phyloP scores from a whole-genome alignment of 1,139 yeast genomes.

The Saccharomyces pastorianus region DNA sequence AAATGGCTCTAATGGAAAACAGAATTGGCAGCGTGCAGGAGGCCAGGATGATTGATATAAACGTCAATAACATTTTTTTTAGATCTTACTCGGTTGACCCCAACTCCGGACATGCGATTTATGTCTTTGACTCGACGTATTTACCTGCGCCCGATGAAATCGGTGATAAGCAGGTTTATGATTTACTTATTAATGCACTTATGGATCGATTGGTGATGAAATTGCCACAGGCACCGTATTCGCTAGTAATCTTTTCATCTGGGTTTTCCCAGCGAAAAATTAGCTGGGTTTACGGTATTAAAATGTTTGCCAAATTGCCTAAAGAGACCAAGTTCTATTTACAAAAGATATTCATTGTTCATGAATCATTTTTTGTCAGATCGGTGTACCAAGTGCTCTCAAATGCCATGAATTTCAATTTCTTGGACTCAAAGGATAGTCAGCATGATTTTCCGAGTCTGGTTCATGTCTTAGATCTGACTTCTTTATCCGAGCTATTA shows the following conservation, averaged over 20 bases:
- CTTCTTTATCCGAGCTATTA: slow-evolving; percentile 53
- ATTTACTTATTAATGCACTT: slow-evolving; percentile 36
- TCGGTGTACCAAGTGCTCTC: slow-evolving; percentile 68
- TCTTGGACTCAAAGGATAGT: slow-evolving; percentile 19
- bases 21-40: background rate
- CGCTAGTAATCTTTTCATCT: slow-evolving; percentile 66
- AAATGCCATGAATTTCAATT: slow-evolving; percentile 47
- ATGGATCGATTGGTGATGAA: slow-evolving; percentile 32
- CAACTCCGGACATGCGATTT: slow-evolving; percentile 53
- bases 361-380: slow-evolving; percentile 84
- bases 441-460: slow-evolving; percentile 10
- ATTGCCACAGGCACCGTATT: slow-evolving; percentile 53
- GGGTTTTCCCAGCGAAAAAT: slow-evolving; percentile 55
- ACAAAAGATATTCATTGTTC: slow-evolving; percentile 67
- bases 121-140: slow-evolving; percentile 65
- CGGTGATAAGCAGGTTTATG: slow-evolving; percentile 32
- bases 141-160: slow-evolving; percentile 44
- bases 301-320: slow-evolving; percentile 62
- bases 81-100: slow-evolving; percentile 54
- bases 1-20: background rate
- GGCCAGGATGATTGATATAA: slow-evolving; percentile 17
- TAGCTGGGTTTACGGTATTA: slow-evolving; percentile 71
- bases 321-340: slow-evolving; percentile 47
- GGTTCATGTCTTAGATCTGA: slow-evolving; percentile 36
- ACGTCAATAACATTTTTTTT: slow-evolving; percentile 46